Conservation (phyloP, 1,139 yeast species). For the Geotrichum europaeum region DNA sequence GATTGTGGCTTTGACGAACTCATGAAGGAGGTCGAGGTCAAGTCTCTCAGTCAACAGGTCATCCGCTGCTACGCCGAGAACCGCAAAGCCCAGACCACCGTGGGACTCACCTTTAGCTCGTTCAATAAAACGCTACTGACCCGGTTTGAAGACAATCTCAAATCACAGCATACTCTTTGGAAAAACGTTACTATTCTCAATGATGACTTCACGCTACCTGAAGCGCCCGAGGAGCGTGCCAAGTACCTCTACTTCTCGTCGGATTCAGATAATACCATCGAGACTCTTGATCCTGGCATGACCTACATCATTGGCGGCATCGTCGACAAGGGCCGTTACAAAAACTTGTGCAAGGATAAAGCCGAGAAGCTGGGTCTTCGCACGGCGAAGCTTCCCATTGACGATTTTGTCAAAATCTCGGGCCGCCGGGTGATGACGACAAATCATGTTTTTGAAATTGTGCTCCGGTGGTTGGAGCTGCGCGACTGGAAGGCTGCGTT, state of each 20-base stretch:
- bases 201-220: slow-evolving; percentile 38
- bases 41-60: slow-evolving; percentile 72
- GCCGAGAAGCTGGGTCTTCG: slow-evolving; percentile 66
- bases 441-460: slow-evolving; percentile 84
- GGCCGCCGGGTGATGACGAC: slow-evolving; percentile 91
- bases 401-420: slow-evolving; percentile 70
- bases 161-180: slow-evolving; percentile 60
- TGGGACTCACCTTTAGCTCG: slow-evolving; percentile 56
- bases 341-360: slow-evolving; percentile 71
- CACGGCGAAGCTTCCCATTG: slow-evolving; percentile 82
- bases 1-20: slow-evolving; percentile 90
- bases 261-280: slow-evolving; percentile 68
- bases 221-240: slow-evolving; percentile 2
- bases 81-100: slow-evolving; percentile 53
- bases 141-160: slow-evolving; percentile 61
- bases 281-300: slow-evolving; percentile 54
- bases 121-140: slow-evolving; percentile 59
- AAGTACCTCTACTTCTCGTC: slow-evolving; percentile 73
- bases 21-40: slow-evolving; percentile 74
- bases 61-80: slow-evolving; percentile 78
- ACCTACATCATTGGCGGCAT: slow-evolving; percentile 92
- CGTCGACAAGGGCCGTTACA: slow-evolving; percentile 91
- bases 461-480: slow-evolving; percentile 72
- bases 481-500: slow-evolving; percentile 84
- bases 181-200: slow-evolving; percentile 50